Percentiles rank a stretch among this genome's conserved stretches.
phyloP scores from a whole-genome alignment of 352 stramenopile genomes.

The Plasmopara halstedii region DNA sequence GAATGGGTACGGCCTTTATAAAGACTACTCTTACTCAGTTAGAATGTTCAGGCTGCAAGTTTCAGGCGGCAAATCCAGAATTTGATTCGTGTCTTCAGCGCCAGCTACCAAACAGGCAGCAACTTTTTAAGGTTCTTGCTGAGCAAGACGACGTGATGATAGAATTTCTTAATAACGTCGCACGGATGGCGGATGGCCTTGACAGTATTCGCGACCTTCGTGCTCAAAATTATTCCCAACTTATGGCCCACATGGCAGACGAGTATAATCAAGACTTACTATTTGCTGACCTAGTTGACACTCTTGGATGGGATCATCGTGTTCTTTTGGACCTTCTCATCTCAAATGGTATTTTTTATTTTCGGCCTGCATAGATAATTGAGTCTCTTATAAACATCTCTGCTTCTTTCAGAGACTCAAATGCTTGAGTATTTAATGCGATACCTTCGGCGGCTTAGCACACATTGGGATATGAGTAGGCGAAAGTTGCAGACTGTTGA shows the following conservation, averaged over 20 bases:
- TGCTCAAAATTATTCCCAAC: background rate
- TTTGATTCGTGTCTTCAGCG: background rate
- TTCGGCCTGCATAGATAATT: background rate
- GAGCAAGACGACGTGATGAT: slow-evolving; percentile 72
- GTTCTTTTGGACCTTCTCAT: slow-evolving; percentile 63
- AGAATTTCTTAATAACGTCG: slow-evolving; percentile 42
- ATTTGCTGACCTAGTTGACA: slow-evolving; percentile 45
- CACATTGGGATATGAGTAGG: slow-evolving; percentile 24
- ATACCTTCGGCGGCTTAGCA: slow-evolving; percentile 35
- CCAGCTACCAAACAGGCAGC: slow-evolving; percentile 21
- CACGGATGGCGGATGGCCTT: slow-evolving; percentile 12
- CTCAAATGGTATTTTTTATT: slow-evolving; percentile 40
- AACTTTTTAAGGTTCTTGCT: slow-evolving; percentile 41
- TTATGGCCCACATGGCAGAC: slow-evolving; percentile 8
- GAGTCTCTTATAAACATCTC: background rate
- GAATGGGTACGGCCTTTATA: slow-evolving; percentile 16
- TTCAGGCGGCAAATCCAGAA: background rate
- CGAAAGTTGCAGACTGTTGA: slow-evolving; percentile 11
- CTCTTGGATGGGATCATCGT: slow-evolving; percentile 47
- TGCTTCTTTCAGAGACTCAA: slow-evolving; percentile 36
- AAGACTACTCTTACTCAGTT: background rate
- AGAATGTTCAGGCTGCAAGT: background rate
- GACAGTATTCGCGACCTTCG: background rate
- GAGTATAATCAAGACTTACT: slow-evolving; percentile 47
- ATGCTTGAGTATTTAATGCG: slow-evolving; percentile 59